Base-by-base conservation (phyloP, 148 eudicot genomes). In the Camellia japonica region DNA sequence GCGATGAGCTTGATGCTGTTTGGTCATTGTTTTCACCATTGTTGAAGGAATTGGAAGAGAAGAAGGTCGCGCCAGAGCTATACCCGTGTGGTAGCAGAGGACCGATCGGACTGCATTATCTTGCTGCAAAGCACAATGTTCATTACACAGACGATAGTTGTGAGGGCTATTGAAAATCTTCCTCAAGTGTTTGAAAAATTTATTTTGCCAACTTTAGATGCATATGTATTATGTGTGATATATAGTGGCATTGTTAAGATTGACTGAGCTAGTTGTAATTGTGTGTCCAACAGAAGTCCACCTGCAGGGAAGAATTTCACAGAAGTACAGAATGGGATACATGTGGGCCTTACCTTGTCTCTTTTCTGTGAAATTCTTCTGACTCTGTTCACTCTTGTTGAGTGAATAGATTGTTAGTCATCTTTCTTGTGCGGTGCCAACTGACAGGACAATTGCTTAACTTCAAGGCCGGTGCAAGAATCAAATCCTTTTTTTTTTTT, bases 1-100 rank as follows among this genome's bases (percentile, higher is more conserved):
- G 97, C 42, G 97, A 92, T 65, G 97, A 92, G 86, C 88, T 92
- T 1, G 92, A 86, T 56, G 97, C 97, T 82, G 93, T 93, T 0
- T 92, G 97, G 97, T 73, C 83, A 51, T 67, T 90, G 56, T 90
- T 92, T 80, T 82, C 93, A 12, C 93, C 97, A 12, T 77, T 92
- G 79, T 78, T 92, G 67, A 82, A 89, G 74, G 91, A 90, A 78
- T 76, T 92, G 46, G 97, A 90, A 58, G 80, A 88, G 42, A 90
- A 83, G 42, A 92, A 85, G 79, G 77, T 88, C 14, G 88, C 84
- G 60, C 92, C 92, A 0, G 97, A 92, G 80, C 76, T 86, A 11
- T 92, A 92, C 79, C 89, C 87, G 0, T 85, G 82, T 14, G 93
- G 97, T 3, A 86, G 97, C 56, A 81, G 90, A 67, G 97, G 97